Conservation (phyloP, 768 basidiomycete species). For the Collybiopsis confluens region DNA sequence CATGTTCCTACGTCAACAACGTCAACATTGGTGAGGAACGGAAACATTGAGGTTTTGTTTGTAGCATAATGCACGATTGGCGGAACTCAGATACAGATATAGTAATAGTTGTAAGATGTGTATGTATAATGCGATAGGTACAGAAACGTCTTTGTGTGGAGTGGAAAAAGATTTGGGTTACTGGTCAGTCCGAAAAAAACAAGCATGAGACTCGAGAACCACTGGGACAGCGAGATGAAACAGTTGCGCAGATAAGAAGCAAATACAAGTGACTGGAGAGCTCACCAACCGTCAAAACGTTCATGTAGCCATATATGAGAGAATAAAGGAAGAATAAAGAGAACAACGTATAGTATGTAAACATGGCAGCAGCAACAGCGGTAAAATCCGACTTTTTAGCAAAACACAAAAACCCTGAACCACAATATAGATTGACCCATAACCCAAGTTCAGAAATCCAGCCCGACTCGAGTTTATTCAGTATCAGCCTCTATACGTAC, state of each 20-base stretch:
- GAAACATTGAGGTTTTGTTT: too few species aligned
- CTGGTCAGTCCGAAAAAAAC: too few species aligned
- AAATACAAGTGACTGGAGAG: neutral
- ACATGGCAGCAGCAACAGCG: neutral
- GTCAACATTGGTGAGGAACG: too few species aligned
- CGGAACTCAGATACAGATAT: too few species aligned
- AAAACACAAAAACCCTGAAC: neutral
- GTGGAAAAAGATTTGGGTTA: too few species aligned
- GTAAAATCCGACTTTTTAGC: neutral
- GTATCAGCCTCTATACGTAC: slow-evolving; percentile 28
- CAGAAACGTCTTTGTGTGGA: too few species aligned
- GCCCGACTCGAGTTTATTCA: neutral
- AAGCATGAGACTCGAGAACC: too few species aligned
- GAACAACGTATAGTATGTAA: neutral
- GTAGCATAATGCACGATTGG: too few species aligned
- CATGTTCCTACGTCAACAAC: too few species aligned
- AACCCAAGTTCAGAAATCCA: neutral
- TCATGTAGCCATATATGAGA: neutral
- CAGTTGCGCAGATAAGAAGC: neutral
- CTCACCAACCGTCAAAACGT: neutral
- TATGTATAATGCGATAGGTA: too few species aligned
- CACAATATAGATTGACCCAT: neutral
- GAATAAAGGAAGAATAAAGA: neutral
- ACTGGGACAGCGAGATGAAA: too few species aligned
- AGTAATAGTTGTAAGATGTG: too few species aligned